phyloP scores from a whole-genome alignment of 75 land plant species.

The Pseudotsuga menziesii region DNA sequence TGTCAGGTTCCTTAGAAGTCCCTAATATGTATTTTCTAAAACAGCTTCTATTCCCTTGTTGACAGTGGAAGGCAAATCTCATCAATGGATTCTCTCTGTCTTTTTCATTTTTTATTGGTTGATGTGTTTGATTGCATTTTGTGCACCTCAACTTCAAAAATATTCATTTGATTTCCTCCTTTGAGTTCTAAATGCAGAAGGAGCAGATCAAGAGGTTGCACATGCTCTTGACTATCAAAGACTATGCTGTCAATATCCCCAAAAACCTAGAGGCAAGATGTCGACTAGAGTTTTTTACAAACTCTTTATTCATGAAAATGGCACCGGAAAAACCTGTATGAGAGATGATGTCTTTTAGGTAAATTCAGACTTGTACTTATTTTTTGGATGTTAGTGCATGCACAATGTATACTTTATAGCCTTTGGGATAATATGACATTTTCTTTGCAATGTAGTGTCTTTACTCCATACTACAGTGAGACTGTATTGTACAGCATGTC shows the following conservation, averaged over 20 bases:
- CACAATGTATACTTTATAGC: background rate
- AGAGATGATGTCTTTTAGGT: slow-evolving; percentile 92
- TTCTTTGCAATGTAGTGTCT: slow-evolving; percentile 55
- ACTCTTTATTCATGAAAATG: slow-evolving; percentile 95
- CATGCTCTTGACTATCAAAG: slow-evolving; percentile 80
- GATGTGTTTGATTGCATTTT: background rate
- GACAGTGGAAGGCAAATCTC: background rate
- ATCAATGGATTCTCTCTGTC: background rate
- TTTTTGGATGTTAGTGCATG: background rate
- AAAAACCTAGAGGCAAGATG: slow-evolving; percentile 92
- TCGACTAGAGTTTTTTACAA: slow-evolving; percentile 83
- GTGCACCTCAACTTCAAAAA: background rate
- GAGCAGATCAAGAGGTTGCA: slow-evolving; percentile 77
- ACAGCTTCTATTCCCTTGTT: background rate
- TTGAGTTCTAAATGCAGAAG: slow-evolving; percentile 38
- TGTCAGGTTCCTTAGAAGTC: too few species aligned
- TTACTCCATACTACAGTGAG: slow-evolving; percentile 95
- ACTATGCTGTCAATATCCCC: slow-evolving; percentile 81
- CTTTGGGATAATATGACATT: background rate
- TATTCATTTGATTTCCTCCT: background rate
- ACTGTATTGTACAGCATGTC: slow-evolving; percentile 83
- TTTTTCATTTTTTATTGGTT: background rate
- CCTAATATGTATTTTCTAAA: background rate
- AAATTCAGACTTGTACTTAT: background rate
- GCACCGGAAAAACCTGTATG: slow-evolving; percentile 67